These are phyloP conservation scores for Solanum pimpinellifolium DNA, from an alignment of 257 asterid genomes.

Conservation along the genomic window DNA sequence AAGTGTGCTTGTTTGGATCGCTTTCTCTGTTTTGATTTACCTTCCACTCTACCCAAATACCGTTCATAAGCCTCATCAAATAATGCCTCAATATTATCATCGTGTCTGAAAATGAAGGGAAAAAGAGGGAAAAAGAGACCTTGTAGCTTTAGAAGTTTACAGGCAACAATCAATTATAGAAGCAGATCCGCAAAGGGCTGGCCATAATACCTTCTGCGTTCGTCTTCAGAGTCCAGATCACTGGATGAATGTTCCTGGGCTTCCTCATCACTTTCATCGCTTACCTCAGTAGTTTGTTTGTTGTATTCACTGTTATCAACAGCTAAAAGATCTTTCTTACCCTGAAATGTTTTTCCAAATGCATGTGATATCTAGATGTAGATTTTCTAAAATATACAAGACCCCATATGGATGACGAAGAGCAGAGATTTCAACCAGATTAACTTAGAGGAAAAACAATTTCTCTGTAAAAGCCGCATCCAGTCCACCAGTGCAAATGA, in stretches of 20 bases:
- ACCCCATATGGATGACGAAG: neutral
- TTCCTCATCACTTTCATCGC: constrained; percentile 39
- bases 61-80: constrained; percentile 76
- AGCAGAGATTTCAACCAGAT: neutral
- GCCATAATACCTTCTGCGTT: constrained; percentile 45
- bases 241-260: constrained; percentile 32
- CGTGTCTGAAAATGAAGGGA: constrained; percentile 42
- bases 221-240: constrained; percentile 86
- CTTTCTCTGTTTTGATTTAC: constrained; percentile 77
- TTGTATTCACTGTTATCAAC: constrained; percentile 62
- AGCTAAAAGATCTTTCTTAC: constrained; percentile 66
- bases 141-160: constrained; percentile 1
- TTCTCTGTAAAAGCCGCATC: neutral
- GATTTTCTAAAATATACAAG: neutral
- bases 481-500: neutral
- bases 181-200: neutral
- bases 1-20: constrained; percentile 49
- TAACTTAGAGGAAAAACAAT: neutral
- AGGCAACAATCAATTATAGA: neutral
- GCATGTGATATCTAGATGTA: neutral
- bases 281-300: constrained; percentile 44
- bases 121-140: neutral
- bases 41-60: constrained; percentile 58
- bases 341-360: constrained; percentile 26
- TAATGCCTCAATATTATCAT: constrained; percentile 48